Evolutionary conservation across 495 filamentous ascomycete species (phyloP).

Genomic region (Sabuloglossum arenarium): DNA sequence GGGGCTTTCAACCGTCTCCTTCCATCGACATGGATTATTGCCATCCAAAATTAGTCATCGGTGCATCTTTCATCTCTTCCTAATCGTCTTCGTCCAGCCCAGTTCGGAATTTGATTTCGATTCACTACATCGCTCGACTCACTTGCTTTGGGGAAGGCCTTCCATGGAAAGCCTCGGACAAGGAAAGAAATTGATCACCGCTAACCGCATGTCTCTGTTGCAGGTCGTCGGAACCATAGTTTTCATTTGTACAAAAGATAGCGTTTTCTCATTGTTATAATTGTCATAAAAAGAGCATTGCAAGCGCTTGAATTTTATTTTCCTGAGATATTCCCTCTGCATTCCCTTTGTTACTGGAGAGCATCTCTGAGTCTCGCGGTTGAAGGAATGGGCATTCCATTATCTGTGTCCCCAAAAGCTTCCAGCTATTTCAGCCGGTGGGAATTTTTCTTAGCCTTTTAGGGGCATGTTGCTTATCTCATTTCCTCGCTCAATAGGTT

Average conservation of each 20-base stretch:
- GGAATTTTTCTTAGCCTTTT: neutral
- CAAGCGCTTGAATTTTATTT: neutral
- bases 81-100: neutral
- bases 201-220: neutral
- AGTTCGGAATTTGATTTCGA: neutral
- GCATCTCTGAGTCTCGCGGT: neutral
- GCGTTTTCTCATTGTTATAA: neutral
- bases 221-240: neutral
- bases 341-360: neutral
- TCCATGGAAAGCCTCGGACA: neutral
- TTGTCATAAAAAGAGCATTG: slow-evolving; percentile 2
- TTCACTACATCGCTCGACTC: neutral
- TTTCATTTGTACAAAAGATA: slow-evolving; percentile 1
- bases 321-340: neutral
- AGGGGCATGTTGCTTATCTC: neutral
- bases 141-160: neutral
- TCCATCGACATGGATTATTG: neutral
- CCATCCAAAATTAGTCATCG: neutral
- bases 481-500: neutral
- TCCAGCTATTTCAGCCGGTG: neutral
- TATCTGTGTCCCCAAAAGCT: neutral
- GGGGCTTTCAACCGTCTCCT: neutral
- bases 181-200: neutral
- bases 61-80: neutral
- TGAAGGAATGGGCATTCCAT: neutral